Conservation (phyloP, 1,139 yeast genomes). For the Petasospora rhodanensis region DNA sequence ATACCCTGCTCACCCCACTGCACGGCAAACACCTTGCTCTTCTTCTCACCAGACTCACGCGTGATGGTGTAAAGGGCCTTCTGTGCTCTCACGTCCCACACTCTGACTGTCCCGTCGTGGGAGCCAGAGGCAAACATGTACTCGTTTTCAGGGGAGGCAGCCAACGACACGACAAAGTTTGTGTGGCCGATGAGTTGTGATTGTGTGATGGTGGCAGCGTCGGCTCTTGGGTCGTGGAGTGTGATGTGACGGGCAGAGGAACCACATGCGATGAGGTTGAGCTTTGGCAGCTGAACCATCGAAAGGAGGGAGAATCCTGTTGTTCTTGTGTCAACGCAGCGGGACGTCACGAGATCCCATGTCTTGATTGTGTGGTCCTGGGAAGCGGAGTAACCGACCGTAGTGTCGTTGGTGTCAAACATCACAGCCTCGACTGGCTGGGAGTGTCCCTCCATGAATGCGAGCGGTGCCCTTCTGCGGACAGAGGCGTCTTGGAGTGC, state of each 20-base stretch:
- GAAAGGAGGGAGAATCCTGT: conserved; percentile 87
- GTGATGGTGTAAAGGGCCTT: conserved; percentile 82
- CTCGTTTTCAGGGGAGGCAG: conserved; percentile 68
- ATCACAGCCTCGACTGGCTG: conserved; percentile 84
- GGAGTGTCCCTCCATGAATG: conserved; percentile 72
- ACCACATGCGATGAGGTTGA: conserved; percentile 79
- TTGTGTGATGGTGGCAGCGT: conserved; percentile 48
- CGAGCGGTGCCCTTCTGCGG: conserved; percentile 76
- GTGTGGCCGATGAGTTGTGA: conserved; percentile 83
- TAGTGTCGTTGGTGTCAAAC: conserved; percentile 65
- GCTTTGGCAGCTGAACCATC: conserved; percentile 58
- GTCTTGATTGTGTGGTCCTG: conserved; percentile 94
- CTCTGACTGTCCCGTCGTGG: conserved; percentile 91
- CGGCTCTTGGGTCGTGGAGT: conserved; percentile 81
- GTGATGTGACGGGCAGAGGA: conserved; percentile 95
- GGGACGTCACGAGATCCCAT: conserved; percentile 87
- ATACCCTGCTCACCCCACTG: conserved; percentile 80
- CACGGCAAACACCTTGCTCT: conserved; percentile 74
- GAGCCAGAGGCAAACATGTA: conserved; percentile 86
- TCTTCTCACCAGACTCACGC: conserved; percentile 46
- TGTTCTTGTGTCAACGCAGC: conserved; percentile 80
- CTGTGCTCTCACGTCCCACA: conserved; percentile 93
- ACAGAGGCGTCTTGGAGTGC: conserved; percentile 74
- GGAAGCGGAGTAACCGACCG: conserved; percentile 90
- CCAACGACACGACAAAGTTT: conserved; percentile 80